Evolutionary conservation across 2,329 filamentous ascomycete species (phyloP).

Genomic region (Claviceps capensis): DNA sequence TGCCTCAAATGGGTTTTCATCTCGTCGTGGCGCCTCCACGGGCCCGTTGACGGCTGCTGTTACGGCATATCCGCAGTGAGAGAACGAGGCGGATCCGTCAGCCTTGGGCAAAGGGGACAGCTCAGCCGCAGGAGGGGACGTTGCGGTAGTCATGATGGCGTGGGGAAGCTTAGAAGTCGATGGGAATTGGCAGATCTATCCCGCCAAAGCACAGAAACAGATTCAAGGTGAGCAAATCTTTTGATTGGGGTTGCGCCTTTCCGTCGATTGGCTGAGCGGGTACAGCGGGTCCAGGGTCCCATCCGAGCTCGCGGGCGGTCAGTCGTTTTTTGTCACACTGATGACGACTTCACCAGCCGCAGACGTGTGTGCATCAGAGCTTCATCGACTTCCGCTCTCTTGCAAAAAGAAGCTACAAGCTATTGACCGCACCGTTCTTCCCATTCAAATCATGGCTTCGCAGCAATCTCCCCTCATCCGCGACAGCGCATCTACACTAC

Average conservation of each 20-base stretch:
- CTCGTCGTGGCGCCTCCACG: conserved; percentile 74
- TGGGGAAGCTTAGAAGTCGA: background rate
- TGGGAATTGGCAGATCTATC: background rate
- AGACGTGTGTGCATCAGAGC: background rate
- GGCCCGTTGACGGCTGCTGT: conserved; percentile 85
- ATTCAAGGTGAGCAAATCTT: background rate
- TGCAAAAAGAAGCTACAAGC: background rate
- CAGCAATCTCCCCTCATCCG: conserved; percentile 1
- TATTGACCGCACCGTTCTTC: background rate
- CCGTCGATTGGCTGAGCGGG: background rate
- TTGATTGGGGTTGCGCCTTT: background rate
- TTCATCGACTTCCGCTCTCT: background rate
- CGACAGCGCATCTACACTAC: conserved; percentile 12
- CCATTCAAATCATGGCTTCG: conserved; percentile 13
- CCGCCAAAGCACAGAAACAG: background rate
- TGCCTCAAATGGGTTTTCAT: conserved; percentile 86
- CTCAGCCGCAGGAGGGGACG: conserved; percentile 34
- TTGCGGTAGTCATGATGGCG: conserved; percentile 29
- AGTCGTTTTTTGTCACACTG: background rate
- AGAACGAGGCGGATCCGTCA: conserved; percentile 70
- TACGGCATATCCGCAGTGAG: conserved; percentile 63
- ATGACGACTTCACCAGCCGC: background rate
- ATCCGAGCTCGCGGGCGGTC: background rate
- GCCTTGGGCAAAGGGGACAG: conserved; percentile 52
- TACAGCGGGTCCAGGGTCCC: too few species aligned